Evolutionary conservation across 2,329 filamentous ascomycete species (phyloP), one percentile per base, ranked within the genome.

Genomic region (Trichoderma citrinoviride): DNA sequence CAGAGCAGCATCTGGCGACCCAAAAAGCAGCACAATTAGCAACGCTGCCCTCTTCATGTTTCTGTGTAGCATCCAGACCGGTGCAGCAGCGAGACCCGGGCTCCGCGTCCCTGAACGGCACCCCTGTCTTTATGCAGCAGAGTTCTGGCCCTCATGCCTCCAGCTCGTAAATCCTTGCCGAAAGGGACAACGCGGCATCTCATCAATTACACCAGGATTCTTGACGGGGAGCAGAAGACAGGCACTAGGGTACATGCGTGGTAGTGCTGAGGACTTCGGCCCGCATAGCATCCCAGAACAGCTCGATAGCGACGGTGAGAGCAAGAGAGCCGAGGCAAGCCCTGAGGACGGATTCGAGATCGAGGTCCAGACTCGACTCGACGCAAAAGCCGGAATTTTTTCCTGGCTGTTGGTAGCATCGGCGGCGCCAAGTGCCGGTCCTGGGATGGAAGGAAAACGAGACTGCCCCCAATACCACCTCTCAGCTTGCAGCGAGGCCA

Each of bases 71-170:
- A n/a, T 25, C 33, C 33, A 37, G 33, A 50, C 8, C 44, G 33
- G 33, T 25, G 57, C 47, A n/a, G 58, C 27, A 33, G 23, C 37
- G 52, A 41, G 43, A 50, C 46, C 49, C 49, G 33, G 25, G 21
- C 25, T 33, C 58, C 40, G 29, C 33, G 29, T 43, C 58, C 49
- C 49, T 54, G 40, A 37, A 54, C 23, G 6, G 21, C 14, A 46
- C 25, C 60, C 60, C 25, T 62, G 60, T 54, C 60, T 10, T 3
- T 19, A 62, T 62, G 60, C 60, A 62, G 60, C 49, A 62, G 60
- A 53, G 37, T 19, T 17, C 41, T 47, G 55, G 27, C n/a, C 27
- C 46, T 47, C 41, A 5, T 23, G 5, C 21, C 23, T 29, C 29
- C 60, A 53, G 37, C 49, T 53, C 8, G 46, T 47, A 12, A 49